These are phyloP conservation scores for Knoxdaviesia proteae DNA, from an alignment of 2,329 filamentous ascomycete species.

Conservation along the genomic window DNA sequence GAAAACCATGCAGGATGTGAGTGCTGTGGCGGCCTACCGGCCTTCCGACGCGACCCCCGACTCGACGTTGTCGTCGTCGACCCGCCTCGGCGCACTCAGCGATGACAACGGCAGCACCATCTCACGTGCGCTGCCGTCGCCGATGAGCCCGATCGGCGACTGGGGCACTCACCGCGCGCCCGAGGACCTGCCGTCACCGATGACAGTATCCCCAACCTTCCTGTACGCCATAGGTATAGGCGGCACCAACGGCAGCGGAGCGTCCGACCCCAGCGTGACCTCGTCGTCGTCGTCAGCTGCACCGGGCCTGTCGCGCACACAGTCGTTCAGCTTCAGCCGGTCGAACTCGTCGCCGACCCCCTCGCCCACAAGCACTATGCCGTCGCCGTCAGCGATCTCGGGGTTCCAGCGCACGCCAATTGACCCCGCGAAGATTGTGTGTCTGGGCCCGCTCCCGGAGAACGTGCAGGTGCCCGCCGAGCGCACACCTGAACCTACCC, in stretches of 20 bases:
- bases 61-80: constrained; percentile 9
- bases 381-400: constrained; percentile 11
- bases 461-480: constrained; percentile 15
- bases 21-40: constrained; percentile 14
- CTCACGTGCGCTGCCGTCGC: constrained; percentile 23
- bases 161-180: constrained; percentile 15
- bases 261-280: too few species aligned
- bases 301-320: too few species aligned
- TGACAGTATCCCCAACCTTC: constrained; percentile 6
- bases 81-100: background rate
- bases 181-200: constrained; percentile 22
- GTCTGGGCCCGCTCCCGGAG: constrained; percentile 30
- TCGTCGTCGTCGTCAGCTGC: too few species aligned
- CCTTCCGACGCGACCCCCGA: constrained; percentile 10
- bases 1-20: constrained; percentile 15
- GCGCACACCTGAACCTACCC: background rate
- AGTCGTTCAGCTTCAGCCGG: constrained; percentile 6
- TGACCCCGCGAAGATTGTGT: constrained; percentile 29
- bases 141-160: constrained; percentile 24
- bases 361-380: constrained; percentile 5
- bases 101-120: constrained; percentile 15
- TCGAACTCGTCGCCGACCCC: constrained; percentile 9
- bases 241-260: too few species aligned
- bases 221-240: background rate
- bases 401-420: constrained; percentile 27